Percentiles rank a stretch among this genome's conserved stretches.
Conservation (phyloP, 768 basidiomycete species). For the Punctularia strigosozonata region DNA sequence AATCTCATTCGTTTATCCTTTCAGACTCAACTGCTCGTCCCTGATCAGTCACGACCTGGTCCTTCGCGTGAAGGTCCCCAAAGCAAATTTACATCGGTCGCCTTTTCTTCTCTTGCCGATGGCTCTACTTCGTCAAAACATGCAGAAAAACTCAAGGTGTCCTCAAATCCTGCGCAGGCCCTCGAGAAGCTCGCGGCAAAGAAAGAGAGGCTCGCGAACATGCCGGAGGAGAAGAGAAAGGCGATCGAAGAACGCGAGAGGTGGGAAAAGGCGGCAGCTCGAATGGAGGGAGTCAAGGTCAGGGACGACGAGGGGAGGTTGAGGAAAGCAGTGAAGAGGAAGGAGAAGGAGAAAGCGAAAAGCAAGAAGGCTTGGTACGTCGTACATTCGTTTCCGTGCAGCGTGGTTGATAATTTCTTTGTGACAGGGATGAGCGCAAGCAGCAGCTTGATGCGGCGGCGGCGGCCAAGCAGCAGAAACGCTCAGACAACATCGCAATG, state of each 20-base stretch:
- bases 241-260: constrained; percentile 70
- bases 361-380: constrained; percentile 79
- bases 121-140: constrained; percentile 29
- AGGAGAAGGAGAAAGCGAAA: constrained; percentile 83
- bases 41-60: constrained; percentile 29
- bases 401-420: constrained; percentile 1
- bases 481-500: constrained; percentile 80
- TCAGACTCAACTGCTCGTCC: constrained; percentile 64
- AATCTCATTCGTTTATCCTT: constrained; percentile 3
- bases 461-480: constrained; percentile 84
- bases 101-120: constrained; percentile 56
- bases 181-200: constrained; percentile 68
- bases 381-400: neutral
- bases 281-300: constrained; percentile 86
- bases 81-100: constrained; percentile 44
- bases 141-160: constrained; percentile 47
- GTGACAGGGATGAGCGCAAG: constrained; percentile 74
- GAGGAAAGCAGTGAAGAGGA: constrained; percentile 89
- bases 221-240: constrained; percentile 80
- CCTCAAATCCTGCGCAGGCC: constrained; percentile 78
- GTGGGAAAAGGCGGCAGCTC: constrained; percentile 84
- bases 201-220: constrained; percentile 60
- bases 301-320: constrained; percentile 73
- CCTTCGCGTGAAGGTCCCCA: constrained; percentile 22
- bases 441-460: constrained; percentile 61